Conservation (phyloP, 352 stramenopile genomes). For the Globisporangium emineosum region DNA sequence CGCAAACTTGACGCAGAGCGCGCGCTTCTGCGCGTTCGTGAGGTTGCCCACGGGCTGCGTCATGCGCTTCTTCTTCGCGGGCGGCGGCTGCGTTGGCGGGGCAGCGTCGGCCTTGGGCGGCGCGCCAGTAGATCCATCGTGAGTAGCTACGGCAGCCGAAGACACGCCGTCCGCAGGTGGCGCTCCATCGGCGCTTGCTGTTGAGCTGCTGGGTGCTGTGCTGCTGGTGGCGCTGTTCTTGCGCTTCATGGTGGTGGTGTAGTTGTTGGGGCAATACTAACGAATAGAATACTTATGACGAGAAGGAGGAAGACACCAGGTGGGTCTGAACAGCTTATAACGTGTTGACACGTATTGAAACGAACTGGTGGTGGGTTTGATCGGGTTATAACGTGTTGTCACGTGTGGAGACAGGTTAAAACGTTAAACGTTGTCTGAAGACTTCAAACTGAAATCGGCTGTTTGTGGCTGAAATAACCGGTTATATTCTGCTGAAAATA, state of each 20-base stretch:
- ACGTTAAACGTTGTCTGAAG: too few relatives aligned
- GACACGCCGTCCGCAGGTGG: background rate
- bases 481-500: too few relatives aligned
- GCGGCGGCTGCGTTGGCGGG: background rate
- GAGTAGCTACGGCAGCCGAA: background rate
- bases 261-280: background rate
- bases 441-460: too few relatives aligned
- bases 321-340: too few relatives aligned
- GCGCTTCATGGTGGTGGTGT: constrained; percentile 7
- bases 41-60: constrained; percentile 58
- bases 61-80: constrained; percentile 37
- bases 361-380: too few relatives aligned
- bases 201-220: background rate
- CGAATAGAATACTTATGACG: constrained; percentile 13
- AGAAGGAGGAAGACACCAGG: too few relatives aligned
- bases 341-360: too few relatives aligned
- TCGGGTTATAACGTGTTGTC: too few relatives aligned
- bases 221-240: constrained; percentile 1
- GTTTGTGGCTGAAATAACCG: too few relatives aligned
- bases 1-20: constrained; percentile 56
- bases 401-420: too few relatives aligned
- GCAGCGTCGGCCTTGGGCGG: background rate
- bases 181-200: background rate
- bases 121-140: background rate
- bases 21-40: constrained; percentile 57